Evolutionary conservation across 2,329 filamentous ascomycete species (phyloP).

Genomic region (Pyrenochaeta sp.): DNA sequence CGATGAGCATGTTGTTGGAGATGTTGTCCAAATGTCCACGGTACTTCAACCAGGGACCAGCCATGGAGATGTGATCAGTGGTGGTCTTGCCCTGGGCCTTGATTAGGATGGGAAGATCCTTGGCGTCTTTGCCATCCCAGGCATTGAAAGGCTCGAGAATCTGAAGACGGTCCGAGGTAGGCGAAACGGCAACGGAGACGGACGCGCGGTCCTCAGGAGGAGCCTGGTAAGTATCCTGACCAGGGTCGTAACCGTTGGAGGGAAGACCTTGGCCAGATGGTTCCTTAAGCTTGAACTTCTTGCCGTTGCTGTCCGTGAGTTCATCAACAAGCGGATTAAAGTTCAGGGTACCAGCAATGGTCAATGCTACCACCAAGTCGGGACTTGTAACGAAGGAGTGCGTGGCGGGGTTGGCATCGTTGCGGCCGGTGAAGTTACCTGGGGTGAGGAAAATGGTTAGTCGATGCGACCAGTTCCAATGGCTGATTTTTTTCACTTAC

Average conservation of each 20-base stretch:
- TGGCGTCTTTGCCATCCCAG: constrained; percentile 93
- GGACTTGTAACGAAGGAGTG: constrained; percentile 94
- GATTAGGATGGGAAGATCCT: constrained; percentile 88
- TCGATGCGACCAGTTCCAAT: not conserved
- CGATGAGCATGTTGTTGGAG: constrained; percentile 99
- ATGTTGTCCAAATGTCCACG: constrained; percentile 99
- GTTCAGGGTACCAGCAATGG: constrained; percentile 81
- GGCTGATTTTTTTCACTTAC: constrained; percentile 48
- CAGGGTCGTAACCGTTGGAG: constrained; percentile 82
- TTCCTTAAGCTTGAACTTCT: constrained; percentile 87
- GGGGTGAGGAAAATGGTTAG: not conserved
- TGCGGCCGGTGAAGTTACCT: constrained; percentile 93
- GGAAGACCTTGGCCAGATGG: constrained; percentile 87
- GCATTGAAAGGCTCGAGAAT: constrained; percentile 83
- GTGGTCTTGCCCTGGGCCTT: constrained; percentile 97
- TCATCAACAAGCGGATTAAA: constrained; percentile 96
- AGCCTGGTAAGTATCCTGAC: constrained; percentile 93
- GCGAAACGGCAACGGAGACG: constrained; percentile 83
- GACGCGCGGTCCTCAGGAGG: constrained; percentile 79
- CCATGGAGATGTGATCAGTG: constrained; percentile 97
- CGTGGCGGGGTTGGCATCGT: constrained; percentile 93
- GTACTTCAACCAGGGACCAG: constrained; percentile 97
- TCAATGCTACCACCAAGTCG: constrained; percentile 86
- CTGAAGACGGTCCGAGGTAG: constrained; percentile 92
- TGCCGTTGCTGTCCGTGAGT: constrained; percentile 94